These are phyloP conservation scores for Leptographium procerum DNA, from an alignment of 2,329 filamentous ascomycete species.

Conservation along the genomic window DNA sequence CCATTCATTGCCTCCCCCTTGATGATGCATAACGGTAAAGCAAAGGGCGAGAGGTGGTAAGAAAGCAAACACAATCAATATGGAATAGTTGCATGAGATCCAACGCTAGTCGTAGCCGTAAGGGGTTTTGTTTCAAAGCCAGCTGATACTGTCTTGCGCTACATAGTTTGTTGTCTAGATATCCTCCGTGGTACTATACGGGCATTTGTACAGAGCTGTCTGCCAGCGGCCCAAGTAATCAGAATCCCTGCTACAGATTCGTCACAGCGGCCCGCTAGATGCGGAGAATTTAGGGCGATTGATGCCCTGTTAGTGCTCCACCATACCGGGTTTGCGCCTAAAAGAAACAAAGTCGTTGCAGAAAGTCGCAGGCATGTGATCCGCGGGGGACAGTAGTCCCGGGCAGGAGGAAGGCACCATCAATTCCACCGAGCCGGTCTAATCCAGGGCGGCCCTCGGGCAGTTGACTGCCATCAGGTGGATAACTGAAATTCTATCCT, in stretches of 20 bases:
- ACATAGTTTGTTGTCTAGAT: no score
- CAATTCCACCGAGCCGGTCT: background rate
- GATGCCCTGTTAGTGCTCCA: background rate
- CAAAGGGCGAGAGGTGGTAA: background rate
- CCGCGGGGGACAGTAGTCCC: background rate
- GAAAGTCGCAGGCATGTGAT: background rate
- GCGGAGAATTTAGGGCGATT: constrained; percentile 1
- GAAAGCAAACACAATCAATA: background rate
- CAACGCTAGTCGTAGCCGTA: no score
- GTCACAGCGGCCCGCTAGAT: background rate
- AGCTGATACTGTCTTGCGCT: background rate
- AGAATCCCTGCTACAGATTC: background rate
- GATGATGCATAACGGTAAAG: background rate
- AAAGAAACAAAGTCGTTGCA: background rate
- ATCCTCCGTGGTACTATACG: no score
- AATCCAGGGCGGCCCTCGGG: background rate
- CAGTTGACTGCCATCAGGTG: background rate
- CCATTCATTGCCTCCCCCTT: background rate
- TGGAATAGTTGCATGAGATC: background rate
- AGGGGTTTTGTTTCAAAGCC: background rate
- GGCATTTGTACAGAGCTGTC: background rate
- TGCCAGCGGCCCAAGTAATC: background rate
- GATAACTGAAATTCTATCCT: background rate
- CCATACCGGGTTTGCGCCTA: background rate
- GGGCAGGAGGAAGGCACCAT: background rate